Evolutionary conservation across 169 alveolate genomes (phyloP), one percentile per base, ranked within the genome.

Genomic region (Plasmodium gallinaceum): DNA sequence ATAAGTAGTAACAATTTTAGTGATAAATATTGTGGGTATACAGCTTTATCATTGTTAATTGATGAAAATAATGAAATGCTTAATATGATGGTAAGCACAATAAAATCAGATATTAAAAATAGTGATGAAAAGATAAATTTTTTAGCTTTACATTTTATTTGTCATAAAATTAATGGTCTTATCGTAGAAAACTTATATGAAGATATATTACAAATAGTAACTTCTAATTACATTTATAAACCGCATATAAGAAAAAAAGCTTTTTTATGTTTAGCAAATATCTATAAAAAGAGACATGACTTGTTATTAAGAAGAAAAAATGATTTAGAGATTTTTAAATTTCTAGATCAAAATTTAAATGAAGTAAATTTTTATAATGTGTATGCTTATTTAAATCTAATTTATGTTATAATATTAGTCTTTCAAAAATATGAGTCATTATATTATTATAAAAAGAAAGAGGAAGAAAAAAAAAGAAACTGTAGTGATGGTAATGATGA

Each of bases 11-110:
- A 96, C 5, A 96, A 97, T 83, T 97, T 93, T 92, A 90, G 97
- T 65, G 99, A 98, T 93, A 98, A 98, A 88, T 94, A 94, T 80
- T 97, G 99, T 42, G 99, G 99, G 0, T 98, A 97, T 88, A 97
- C 98, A 88, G 99, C 99, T 7, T 96, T 97, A 72, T 96, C 97
- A 37, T 88, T 97, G 2, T 89, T 98, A 76, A 93, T 97, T 32
- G 91, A 91, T 57, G 98, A 97, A 48, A 92, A 94, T 37, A 70
- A 88, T 48, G 97, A 96, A 22, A 80, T 95, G 58, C 88, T 93
- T 48, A 72, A 95, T 46, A 85, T 94, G 48, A 90, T 86, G 57
- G 90, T 92, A 58, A 92, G 94, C 72, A 88, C 95, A 0, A 74
- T 92, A 5, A 64, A 78, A 72, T 86, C 80, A 12, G 97, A 95